Percentiles rank a stretch among this genome's conserved stretches.
Conservation (phyloP, 164 flowering plant species). For the Tetracentron sinense region DNA sequence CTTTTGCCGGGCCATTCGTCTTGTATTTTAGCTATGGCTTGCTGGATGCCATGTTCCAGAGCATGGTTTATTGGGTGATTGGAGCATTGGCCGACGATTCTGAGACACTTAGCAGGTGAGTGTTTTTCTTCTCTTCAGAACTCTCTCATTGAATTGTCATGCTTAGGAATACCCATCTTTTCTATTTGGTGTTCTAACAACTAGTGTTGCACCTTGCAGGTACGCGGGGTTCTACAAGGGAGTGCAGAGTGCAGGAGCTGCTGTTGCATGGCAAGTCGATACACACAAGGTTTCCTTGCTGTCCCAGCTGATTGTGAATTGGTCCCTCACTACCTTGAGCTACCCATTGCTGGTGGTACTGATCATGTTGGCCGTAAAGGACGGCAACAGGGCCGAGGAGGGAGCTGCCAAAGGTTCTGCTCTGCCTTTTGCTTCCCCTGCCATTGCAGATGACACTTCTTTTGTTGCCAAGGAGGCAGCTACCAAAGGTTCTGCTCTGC, state of each 20-base stretch:
- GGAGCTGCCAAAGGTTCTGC: slow-evolving; percentile 16
- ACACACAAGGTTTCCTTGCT: slow-evolving; percentile 40
- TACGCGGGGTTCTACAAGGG: slow-evolving; percentile 72
- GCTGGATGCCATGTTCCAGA: too few species aligned
- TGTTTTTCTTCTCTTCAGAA: neutral
- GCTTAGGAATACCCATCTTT: too few species aligned
- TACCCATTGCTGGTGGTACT: slow-evolving; percentile 52
- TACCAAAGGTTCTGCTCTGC: too few species aligned
- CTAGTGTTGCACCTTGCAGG: slow-evolving; percentile 25
- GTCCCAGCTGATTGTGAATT: slow-evolving; percentile 46
- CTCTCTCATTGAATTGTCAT: neutral
- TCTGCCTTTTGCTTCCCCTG: neutral
- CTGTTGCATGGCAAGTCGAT: slow-evolving; percentile 73
- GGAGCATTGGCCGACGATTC: slow-evolving; percentile 68
- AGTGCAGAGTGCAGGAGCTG: slow-evolving; percentile 73
- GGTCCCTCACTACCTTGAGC: slow-evolving; percentile 53
- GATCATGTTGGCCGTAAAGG: slow-evolving; percentile 50
- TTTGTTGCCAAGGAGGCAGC: too few species aligned
- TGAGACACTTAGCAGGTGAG: slow-evolving; percentile 66
- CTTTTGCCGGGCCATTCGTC: slow-evolving; percentile 58
- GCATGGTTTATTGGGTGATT: too few species aligned
- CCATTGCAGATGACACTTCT: neutral
- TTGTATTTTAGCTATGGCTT: slow-evolving; percentile 63
- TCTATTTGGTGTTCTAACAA: neutral
- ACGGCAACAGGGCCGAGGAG: slow-evolving; percentile 24